A percentile compares a stretch with the other conserved stretches of the same genome.
Conservation (phyloP, 1,284 basidiomycete genomes). For the Schizopora paradoxa region DNA sequence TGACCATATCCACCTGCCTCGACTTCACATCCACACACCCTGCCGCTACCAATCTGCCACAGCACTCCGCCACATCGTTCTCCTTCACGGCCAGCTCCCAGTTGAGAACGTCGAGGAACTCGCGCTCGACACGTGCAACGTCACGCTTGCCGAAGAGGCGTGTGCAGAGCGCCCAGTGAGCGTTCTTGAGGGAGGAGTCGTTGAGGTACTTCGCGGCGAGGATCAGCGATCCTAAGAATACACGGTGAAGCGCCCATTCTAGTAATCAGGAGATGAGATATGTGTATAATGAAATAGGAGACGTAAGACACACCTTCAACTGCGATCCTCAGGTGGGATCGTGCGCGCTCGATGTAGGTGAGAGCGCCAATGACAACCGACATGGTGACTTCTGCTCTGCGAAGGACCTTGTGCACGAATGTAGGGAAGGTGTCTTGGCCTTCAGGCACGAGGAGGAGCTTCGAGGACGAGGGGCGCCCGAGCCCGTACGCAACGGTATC, state of each 20-base stretch:
- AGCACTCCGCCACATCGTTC: slow-evolving; percentile 33
- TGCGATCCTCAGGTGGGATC: slow-evolving; percentile 68
- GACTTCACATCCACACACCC: neutral
- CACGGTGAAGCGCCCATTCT: slow-evolving; percentile 73
- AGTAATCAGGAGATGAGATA: neutral
- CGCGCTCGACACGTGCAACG: slow-evolving; percentile 70
- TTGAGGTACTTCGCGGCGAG: slow-evolving; percentile 72
- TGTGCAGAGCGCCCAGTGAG: slow-evolving; percentile 74
- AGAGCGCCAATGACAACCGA: slow-evolving; percentile 59
- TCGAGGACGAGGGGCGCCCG: slow-evolving; percentile 50
- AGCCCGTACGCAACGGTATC: slow-evolving; percentile 72
- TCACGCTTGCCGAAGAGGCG: slow-evolving; percentile 75
- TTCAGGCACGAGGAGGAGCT: slow-evolving; percentile 36
- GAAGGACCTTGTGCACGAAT: slow-evolving; percentile 60
- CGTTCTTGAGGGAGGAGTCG: slow-evolving; percentile 71
- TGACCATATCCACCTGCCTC: slow-evolving; percentile 7
- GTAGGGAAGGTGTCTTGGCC: slow-evolving; percentile 48
- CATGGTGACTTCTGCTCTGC: slow-evolving; percentile 61
- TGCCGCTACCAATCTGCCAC: neutral
- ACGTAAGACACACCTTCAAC: slow-evolving; percentile 36
- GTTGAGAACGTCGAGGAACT: slow-evolving; percentile 71
- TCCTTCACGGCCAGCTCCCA: slow-evolving; percentile 62
- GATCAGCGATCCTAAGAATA: slow-evolving; percentile 69
- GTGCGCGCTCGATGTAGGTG: slow-evolving; percentile 66
- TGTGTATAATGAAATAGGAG: neutral